phyloP scores from a whole-genome alignment of 2,329 filamentous ascomycete species.

The Aspergillus proliferans region DNA sequence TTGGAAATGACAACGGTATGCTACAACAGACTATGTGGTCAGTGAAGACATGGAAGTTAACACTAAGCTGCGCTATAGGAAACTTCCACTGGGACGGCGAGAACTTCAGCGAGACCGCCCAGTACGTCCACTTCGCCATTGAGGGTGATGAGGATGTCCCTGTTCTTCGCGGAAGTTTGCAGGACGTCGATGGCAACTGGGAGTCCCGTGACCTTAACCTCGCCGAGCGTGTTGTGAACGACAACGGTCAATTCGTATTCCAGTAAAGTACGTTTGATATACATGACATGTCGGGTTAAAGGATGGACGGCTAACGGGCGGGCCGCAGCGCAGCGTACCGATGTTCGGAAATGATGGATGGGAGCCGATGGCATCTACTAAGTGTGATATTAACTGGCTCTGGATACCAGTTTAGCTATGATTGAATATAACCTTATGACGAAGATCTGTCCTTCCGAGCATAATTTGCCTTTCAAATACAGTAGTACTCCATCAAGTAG shows the following conservation, averaged over 20 bases:
- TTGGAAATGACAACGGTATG: slow-evolving; percentile 50
- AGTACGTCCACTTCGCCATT: slow-evolving; percentile 43
- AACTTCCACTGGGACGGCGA: slow-evolving; percentile 42
- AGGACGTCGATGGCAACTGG: slow-evolving; percentile 38
- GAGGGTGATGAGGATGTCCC: slow-evolving; percentile 49
- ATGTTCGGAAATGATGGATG: not conserved
- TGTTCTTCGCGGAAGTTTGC: slow-evolving; percentile 48
- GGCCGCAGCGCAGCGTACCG: no score
- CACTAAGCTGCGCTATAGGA: slow-evolving; percentile 20
- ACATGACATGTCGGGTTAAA: no score
- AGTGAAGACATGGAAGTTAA: not conserved
- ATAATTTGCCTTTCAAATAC: no score
- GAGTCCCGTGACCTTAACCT: slow-evolving; percentile 49
- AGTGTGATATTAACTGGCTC: not conserved
- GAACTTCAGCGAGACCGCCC: slow-evolving; percentile 43
- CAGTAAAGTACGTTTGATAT: not conserved
- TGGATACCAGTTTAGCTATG: not conserved
- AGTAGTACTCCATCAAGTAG: no score
- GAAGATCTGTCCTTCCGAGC: no score
- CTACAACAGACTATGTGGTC: not conserved
- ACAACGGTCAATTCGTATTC: slow-evolving; percentile 43
- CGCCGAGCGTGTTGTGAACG: slow-evolving; percentile 49
- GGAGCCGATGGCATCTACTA: not conserved
- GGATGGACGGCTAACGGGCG: no score
- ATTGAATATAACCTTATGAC: no score